phyloP scores from a whole-genome alignment of 2,329 filamentous ascomycete genomes.

The Paraphaeosphaeria minitans region DNA sequence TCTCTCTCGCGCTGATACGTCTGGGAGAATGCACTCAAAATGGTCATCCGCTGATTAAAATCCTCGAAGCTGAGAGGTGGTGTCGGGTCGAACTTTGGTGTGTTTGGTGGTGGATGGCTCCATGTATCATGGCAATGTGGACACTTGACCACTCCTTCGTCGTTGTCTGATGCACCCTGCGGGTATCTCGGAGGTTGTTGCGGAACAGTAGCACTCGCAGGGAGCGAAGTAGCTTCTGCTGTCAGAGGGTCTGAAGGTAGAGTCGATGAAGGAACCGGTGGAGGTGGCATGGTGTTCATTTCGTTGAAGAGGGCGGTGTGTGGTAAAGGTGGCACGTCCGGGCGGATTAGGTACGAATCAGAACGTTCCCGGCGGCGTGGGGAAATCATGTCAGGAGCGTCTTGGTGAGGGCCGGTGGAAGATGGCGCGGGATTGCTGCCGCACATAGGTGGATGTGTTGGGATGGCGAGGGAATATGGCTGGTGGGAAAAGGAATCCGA shows the following conservation, averaged over 20 bases:
- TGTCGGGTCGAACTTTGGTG: background rate
- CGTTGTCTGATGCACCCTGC: background rate
- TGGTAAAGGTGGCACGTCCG: background rate
- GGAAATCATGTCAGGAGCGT: background rate
- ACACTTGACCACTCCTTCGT: background rate
- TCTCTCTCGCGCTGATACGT: background rate
- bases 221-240: background rate
- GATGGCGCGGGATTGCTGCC: background rate
- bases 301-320: background rate
- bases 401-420: background rate
- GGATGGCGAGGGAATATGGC: background rate
- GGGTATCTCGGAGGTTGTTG: background rate
- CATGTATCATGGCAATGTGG: conserved; percentile 1
- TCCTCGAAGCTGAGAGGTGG: background rate
- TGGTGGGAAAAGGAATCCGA: background rate
- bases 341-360: background rate
- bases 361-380: background rate
- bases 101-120: background rate
- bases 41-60: background rate
- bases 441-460: background rate
- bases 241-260: background rate
- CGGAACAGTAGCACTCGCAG: background rate
- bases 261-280: background rate
- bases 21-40: background rate
- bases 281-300: conserved; percentile 4